phyloP scores from a whole-genome alignment of 345 rosid species.

The Rhodamnia argentea region DNA sequence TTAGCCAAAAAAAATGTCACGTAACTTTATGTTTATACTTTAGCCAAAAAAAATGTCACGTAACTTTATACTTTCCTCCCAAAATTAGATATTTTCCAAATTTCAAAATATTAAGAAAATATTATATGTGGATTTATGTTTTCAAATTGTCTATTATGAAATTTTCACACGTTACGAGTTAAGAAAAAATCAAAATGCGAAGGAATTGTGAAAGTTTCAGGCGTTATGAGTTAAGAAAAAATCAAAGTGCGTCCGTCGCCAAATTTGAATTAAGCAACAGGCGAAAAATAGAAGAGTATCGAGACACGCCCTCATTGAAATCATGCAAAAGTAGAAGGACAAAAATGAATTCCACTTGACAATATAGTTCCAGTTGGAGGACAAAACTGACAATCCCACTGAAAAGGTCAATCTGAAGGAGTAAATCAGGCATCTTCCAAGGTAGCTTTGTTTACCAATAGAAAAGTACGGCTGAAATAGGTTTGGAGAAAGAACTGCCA shows the following conservation, averaged over 20 bases:
- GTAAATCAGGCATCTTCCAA: not conserved
- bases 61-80: not conserved
- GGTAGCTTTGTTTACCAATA: not conserved
- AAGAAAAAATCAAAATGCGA: not conserved
- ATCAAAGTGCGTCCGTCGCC: not conserved
- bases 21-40: not conserved
- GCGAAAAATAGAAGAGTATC: not conserved
- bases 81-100: not conserved
- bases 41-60: not conserved
- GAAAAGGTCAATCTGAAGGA: not conserved
- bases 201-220: not conserved
- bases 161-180: not conserved
- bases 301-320: not conserved
- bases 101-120: not conserved
- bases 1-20: not conserved
- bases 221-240: not conserved
- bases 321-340: not conserved
- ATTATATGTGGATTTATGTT: not conserved
- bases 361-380: not conserved
- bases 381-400: not conserved
- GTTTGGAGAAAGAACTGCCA: not conserved
- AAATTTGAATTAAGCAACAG: not conserved
- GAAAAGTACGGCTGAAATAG: not conserved
- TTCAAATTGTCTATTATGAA: not conserved
- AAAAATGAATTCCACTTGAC: not conserved